Conservation (phyloP, 208 protist species). For the Spongospora subterranea region DNA sequence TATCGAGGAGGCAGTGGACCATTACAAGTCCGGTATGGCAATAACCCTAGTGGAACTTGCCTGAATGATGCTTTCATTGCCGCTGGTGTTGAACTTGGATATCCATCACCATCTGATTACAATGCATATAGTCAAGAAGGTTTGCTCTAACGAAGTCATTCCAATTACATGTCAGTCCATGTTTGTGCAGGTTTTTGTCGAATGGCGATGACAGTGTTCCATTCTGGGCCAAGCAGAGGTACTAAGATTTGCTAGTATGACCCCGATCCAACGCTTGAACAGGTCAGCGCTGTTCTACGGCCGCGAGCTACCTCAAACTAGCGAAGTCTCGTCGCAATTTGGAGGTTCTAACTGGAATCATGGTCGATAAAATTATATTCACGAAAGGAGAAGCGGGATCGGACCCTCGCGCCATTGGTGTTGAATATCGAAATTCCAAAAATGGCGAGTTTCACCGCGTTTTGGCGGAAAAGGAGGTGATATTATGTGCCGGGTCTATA, state of each 20-base stretch:
- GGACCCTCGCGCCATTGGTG: not conserved
- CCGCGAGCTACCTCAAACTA: not conserved
- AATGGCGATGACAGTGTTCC: slow-evolving; percentile 59
- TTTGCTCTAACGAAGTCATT: slow-evolving; percentile 50
- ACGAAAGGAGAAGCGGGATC: not conserved
- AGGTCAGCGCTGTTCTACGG: not conserved
- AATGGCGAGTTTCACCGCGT: not conserved
- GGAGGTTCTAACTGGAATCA: not conserved
- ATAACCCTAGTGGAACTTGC: not conserved
- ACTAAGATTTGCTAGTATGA: not conserved
- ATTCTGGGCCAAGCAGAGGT: not conserved
- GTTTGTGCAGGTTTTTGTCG: too few relatives aligned
- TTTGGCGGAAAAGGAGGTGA: slow-evolving; percentile 20
- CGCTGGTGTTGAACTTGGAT: slow-evolving; percentile 56
- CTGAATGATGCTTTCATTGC: not conserved
- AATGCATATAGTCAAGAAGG: slow-evolving; percentile 66
- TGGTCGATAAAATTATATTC: slow-evolving; percentile 13
- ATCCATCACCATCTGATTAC: slow-evolving; percentile 56
- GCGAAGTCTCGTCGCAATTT: not conserved
- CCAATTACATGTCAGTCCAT: too few relatives aligned
- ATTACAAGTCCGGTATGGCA: slow-evolving; percentile 7
- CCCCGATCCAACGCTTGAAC: not conserved
- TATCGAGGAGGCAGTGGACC: slow-evolving; percentile 57
- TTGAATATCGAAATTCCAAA: not conserved
- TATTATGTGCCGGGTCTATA: slow-evolving; percentile 60